These are phyloP conservation scores for Umbelopsis vinacea DNA, from an alignment of 192 early-diverging fungal species.

Conservation along the genomic window DNA sequence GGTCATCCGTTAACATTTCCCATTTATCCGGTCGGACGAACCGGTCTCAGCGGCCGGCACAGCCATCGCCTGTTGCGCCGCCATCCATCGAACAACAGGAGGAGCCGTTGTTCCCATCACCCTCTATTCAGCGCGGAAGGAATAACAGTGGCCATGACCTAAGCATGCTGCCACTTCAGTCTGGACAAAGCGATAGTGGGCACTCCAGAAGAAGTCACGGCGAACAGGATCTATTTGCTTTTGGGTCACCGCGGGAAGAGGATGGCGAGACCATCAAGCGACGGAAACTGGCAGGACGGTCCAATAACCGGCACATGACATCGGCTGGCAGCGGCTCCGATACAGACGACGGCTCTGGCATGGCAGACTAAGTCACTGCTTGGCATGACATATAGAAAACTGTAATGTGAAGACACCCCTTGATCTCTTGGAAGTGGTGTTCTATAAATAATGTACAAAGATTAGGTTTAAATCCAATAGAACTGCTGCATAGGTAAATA, in stretches of 20 bases:
- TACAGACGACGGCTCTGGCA: constrained; percentile 6
- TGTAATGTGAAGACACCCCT: too few relatives aligned
- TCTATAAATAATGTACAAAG: too few relatives aligned
- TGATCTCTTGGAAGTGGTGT: too few relatives aligned
- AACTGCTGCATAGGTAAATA: too few relatives aligned
- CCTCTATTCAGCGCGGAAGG: not conserved
- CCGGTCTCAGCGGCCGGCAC: not conserved
- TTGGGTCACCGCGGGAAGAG: not conserved
- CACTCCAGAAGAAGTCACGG: not conserved
- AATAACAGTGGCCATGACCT: not conserved
- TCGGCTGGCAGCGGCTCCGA: not conserved
- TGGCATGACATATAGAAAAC: too few relatives aligned
- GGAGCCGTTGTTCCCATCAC: not conserved
- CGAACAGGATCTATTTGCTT: not conserved
- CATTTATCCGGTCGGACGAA: not conserved
- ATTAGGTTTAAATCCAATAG: too few relatives aligned
- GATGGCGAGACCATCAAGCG: not conserved
- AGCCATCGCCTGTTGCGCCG: too few relatives aligned
- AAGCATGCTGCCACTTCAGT: not conserved
- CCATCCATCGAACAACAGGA: not conserved
- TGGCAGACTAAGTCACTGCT: not conserved
- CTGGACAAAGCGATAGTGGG: not conserved
- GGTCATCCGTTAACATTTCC: constrained; percentile 6
- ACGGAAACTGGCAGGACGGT: not conserved
- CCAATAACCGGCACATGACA: not conserved